A percentile compares a stretch with the other conserved stretches of the same genome.
These are phyloP conservation scores for Ascochyta pisi DNA, from an alignment of 2,329 filamentous ascomycete genomes.

Conservation along the genomic window DNA sequence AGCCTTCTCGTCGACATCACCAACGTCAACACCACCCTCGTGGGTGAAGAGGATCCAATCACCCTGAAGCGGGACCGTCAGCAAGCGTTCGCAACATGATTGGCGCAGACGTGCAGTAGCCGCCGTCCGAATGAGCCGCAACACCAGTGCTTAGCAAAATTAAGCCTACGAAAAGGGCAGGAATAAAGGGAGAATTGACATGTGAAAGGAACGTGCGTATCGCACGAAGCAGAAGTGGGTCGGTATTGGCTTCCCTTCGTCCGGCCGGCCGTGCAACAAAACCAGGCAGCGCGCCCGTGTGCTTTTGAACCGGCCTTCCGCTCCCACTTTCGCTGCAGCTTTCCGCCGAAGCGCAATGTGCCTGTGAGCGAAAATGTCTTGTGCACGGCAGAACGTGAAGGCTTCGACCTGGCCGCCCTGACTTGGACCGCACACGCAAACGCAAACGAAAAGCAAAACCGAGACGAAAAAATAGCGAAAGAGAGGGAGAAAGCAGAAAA, in stretches of 20 bases:
- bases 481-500: slow-evolving; percentile 35
- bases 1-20: slow-evolving; percentile 98
- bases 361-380: slow-evolving; percentile 20
- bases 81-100: slow-evolving; percentile 37
- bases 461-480: slow-evolving; percentile 23
- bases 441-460: slow-evolving; percentile 9
- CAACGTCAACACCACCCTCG: slow-evolving; percentile 99
- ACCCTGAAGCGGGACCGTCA: slow-evolving; percentile 66
- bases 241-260: slow-evolving; percentile 49
- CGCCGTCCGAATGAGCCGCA: slow-evolving; percentile 40
- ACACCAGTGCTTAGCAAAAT: slow-evolving; percentile 34
- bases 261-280: slow-evolving; percentile 49
- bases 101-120: slow-evolving; percentile 30
- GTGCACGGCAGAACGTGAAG: slow-evolving; percentile 9
- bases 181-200: slow-evolving; percentile 33
- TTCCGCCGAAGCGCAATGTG: slow-evolving; percentile 5
- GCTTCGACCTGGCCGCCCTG: slow-evolving; percentile 1
- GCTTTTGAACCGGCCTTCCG: slow-evolving; percentile 21
- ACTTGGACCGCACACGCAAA: not conserved
- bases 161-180: slow-evolving; percentile 23
- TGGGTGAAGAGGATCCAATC: slow-evolving; percentile 99
- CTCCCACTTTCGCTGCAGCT: slow-evolving; percentile 24
- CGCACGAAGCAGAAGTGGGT: slow-evolving; percentile 44
- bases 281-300: slow-evolving; percentile 36
- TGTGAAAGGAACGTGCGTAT: slow-evolving; percentile 46